These are phyloP conservation scores for Apiotrichum gamsii DNA, from an alignment of 1,284 basidiomycete species.

Conservation along the genomic window DNA sequence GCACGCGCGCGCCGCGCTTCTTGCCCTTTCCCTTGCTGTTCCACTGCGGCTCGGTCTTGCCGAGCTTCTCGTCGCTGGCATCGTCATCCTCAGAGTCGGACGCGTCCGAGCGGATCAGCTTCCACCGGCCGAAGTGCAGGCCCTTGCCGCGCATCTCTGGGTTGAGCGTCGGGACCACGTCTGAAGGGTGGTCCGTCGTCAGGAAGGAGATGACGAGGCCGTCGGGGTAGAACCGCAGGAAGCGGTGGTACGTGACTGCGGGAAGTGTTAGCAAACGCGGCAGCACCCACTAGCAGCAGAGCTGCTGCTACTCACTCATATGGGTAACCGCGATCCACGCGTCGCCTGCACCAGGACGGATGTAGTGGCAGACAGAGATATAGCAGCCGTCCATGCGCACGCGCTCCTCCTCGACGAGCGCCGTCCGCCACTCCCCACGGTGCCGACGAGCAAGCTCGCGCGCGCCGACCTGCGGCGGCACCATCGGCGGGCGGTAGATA, in stretches of 20 bases:
- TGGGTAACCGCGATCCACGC: conserved; percentile 63
- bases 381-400: conserved; percentile 79
- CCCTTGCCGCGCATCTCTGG: conserved; percentile 73
- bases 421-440: conserved; percentile 61
- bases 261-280: too few relatives aligned
- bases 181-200: conserved; percentile 70
- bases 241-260: conserved; percentile 49
- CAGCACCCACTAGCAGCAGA: too few relatives aligned
- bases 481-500: conserved; percentile 62
- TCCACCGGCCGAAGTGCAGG: conserved; percentile 45
- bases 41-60: too few relatives aligned
- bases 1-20: conserved; percentile 14
- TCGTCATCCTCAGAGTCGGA: conserved; percentile 1
- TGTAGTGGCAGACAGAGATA: conserved; percentile 73
- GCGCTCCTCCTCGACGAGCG: conserved; percentile 74
- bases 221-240: conserved; percentile 78
- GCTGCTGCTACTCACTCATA: conserved; percentile 43
- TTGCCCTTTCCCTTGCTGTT: neutral
- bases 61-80: neutral
- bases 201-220: conserved; percentile 80
- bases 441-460: conserved; percentile 53
- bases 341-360: conserved; percentile 71
- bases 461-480: conserved; percentile 15
- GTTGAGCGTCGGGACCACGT: conserved; percentile 70
- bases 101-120: conserved; percentile 24